Evolutionary conservation across 2,329 filamentous ascomycete species (phyloP).

Genomic region (Emericellopsis atlantica): DNA sequence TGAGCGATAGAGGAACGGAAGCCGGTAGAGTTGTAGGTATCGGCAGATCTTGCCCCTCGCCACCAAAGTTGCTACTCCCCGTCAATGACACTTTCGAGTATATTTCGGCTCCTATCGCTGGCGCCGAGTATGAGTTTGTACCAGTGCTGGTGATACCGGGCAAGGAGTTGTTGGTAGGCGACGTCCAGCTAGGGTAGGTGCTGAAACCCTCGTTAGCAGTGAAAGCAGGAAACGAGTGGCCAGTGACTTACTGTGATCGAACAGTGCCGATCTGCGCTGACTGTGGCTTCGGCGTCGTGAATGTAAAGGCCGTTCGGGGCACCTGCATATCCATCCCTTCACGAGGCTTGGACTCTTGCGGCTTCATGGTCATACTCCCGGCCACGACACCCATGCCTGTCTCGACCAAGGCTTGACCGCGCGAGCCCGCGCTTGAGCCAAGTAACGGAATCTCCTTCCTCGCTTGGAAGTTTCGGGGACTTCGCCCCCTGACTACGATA

Average conservation of each 20-base stretch:
- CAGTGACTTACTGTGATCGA: constrained; percentile 38
- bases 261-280: constrained; percentile 37
- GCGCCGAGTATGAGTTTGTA: constrained; percentile 33
- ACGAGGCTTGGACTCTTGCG: constrained; percentile 39
- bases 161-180: constrained; percentile 28
- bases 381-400: constrained; percentile 48
- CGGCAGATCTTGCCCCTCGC: constrained; percentile 40
- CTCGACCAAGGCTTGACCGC: constrained; percentile 63
- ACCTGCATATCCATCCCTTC: constrained; percentile 38
- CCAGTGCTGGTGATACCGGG: constrained; percentile 35
- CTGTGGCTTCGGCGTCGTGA: constrained; percentile 42
- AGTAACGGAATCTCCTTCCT: constrained; percentile 84
- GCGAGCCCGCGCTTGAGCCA: constrained; percentile 61
- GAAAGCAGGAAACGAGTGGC: background rate
- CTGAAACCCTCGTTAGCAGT: background rate
- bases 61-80: constrained; percentile 30
- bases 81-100: constrained; percentile 42
- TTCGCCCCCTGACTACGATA: constrained; percentile 86
- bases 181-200: constrained; percentile 33
- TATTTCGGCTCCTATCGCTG: constrained; percentile 31
- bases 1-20: constrained; percentile 37
- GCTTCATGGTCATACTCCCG: constrained; percentile 40
- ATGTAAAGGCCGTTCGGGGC: constrained; percentile 44
- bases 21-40: constrained; percentile 38
- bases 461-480: constrained; percentile 88